Evolutionary conservation across 1,284 basidiomycete species (phyloP), one percentile per base, ranked within the genome.

Genomic region (Marasmius tenuissimus): DNA sequence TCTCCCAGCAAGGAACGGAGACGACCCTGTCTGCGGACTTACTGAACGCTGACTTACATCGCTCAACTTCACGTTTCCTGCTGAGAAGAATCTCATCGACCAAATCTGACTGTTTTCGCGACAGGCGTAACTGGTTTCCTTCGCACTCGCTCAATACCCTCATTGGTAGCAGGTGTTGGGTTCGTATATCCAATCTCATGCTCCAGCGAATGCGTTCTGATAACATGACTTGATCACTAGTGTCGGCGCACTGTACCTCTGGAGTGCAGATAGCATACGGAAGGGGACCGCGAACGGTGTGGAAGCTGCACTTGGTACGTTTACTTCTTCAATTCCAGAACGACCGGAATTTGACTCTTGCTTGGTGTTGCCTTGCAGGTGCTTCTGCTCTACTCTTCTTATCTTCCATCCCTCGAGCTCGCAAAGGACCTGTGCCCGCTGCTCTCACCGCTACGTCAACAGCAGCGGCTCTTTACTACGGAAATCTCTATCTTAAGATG

Each of bases 81-180:
- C 27, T 27, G 27, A 27, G 27, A 4, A 27, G 27, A 27, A 4
- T 27, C 27, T 27, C 27, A 27, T 27, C 27, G 27, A 27, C 27
- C 27, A 27, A 27, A 27, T 2, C 27, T 27, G 27, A 27, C 27
- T 27, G 27, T 27, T 27, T 27, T 27, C 27, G 27, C 27, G 27
- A 27, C 27, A 27, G 27, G 27, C 27, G 65, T 91, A 56, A 87
- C 87, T 48, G 91, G 91, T 39, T 92, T 85, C 66, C 83, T 77
- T 16, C 80, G 84, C 65, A 90, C 86, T 60, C 82, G 86, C 33
- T 93, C 91, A 42, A 78, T 92, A 38, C 92, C 92, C 8, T 94
- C 93, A 7, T 73, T 95, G 42, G 85, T 93, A 8, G 93, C 92
- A 61, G 92, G 93, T 49, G 82, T 92, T 42, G 82, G 89, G 90